Conservation (phyloP, 805 yeast genomes). For the Ogataea pignaliae region DNA sequence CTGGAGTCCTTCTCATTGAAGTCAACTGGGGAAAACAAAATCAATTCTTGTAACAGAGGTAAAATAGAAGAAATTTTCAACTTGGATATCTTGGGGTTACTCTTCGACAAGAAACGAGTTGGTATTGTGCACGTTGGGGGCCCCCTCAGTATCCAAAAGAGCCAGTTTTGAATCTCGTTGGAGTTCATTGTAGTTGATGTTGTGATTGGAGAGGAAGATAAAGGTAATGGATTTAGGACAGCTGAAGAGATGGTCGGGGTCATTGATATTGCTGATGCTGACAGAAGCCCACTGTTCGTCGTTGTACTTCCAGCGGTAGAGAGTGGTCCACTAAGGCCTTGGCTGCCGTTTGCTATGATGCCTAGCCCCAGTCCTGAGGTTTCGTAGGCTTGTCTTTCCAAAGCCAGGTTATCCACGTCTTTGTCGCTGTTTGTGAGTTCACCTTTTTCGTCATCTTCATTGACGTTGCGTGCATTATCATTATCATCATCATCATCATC, state of each 20-base stretch:
- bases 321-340: no score
- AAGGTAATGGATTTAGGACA: slow-evolving; percentile 3
- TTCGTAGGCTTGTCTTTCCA: no score
- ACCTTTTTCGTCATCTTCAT: slow-evolving; percentile 8
- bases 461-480: slow-evolving; percentile 8
- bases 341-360: no score
- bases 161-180: slow-evolving; percentile 47
- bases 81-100: slow-evolving; percentile 27
- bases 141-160: slow-evolving; percentile 64
- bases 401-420: no score
- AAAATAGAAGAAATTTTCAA: slow-evolving; percentile 18
- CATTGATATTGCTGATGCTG: slow-evolving; percentile 38
- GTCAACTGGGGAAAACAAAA: slow-evolving; percentile 23
- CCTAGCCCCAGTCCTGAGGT: background rate
- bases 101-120: slow-evolving; percentile 36
- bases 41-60: slow-evolving; percentile 29
- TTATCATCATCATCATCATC: slow-evolving; percentile 11
- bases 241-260: slow-evolving; percentile 37
- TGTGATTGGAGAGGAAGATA: slow-evolving; percentile 9
- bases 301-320: background rate
- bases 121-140: slow-evolving; percentile 65
- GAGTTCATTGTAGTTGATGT: slow-evolving; percentile 8
- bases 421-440: slow-evolving; percentile 6
- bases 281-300: slow-evolving; percentile 17
- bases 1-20: slow-evolving; percentile 2